These are phyloP conservation scores for Calonectria henricotiae DNA, from an alignment of 2,329 filamentous ascomycete genomes.

Conservation along the genomic window DNA sequence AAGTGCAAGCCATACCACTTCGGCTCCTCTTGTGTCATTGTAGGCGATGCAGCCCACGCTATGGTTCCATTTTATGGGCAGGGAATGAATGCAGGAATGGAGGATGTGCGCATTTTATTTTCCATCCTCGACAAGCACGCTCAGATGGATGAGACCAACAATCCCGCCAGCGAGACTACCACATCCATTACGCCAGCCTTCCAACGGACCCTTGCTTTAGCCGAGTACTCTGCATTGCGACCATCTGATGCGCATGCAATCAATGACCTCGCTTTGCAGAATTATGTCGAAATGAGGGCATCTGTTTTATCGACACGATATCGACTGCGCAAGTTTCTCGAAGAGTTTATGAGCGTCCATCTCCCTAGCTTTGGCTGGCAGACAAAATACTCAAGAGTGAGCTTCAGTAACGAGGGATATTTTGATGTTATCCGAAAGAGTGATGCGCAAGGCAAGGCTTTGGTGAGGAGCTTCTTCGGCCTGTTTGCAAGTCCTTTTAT, in stretches of 20 bases:
- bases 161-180: conserved; percentile 56
- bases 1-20: conserved; percentile 94
- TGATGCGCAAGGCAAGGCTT: conserved; percentile 77
- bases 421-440: conserved; percentile 83
- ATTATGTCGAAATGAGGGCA: conserved; percentile 94
- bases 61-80: conserved; percentile 99
- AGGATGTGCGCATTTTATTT: conserved; percentile 93
- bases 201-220: conserved; percentile 77
- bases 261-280: conserved; percentile 91
- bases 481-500: conserved; percentile 57
- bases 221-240: conserved; percentile 82
- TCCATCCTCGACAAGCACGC: conserved; percentile 82
- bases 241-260: conserved; percentile 88
- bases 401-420: conserved; percentile 94
- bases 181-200: conserved; percentile 64
- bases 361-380: conserved; percentile 87
- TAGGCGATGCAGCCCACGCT: conserved; percentile 96
- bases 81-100: conserved; percentile 96
- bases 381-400: conserved; percentile 93
- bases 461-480: conserved; percentile 65
- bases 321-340: conserved; percentile 85
- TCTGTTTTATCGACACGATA: conserved; percentile 87
- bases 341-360: conserved; percentile 86
- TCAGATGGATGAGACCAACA: conserved; percentile 63
- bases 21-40: conserved; percentile 82